Conservation (phyloP, 2,329 filamentous ascomycete genomes). For the Fusarium tanahbumbuense region DNA sequence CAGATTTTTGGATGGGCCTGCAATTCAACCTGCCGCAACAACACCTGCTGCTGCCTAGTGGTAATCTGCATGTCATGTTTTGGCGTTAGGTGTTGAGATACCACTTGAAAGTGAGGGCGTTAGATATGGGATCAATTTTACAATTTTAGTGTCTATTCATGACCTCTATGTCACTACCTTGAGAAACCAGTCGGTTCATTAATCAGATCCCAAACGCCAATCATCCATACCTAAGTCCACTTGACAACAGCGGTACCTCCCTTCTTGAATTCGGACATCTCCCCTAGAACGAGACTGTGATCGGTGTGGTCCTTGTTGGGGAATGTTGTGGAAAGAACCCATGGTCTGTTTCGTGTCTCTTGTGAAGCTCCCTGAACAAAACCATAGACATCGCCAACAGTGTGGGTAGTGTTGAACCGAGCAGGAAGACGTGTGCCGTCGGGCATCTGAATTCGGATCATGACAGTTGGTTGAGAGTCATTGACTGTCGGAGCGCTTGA, state of each 20-base stretch:
- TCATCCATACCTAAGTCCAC: slow-evolving; percentile 53
- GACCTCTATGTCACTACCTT: slow-evolving; percentile 27
- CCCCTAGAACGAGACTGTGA: slow-evolving; percentile 67
- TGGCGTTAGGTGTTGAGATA: slow-evolving; percentile 47
- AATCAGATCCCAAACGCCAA: slow-evolving; percentile 38
- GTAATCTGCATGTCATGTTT: slow-evolving; percentile 12
- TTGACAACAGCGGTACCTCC: slow-evolving; percentile 75
- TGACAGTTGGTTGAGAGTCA: slow-evolving; percentile 73
- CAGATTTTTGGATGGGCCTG: slow-evolving; percentile 69
- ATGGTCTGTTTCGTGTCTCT: slow-evolving; percentile 67
- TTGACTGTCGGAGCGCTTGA: slow-evolving; percentile 62
- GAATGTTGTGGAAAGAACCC: slow-evolving; percentile 84
- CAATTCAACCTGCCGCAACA: slow-evolving; percentile 28
- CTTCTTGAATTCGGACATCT: slow-evolving; percentile 73
- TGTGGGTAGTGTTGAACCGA: slow-evolving; percentile 84
- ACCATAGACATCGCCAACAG: slow-evolving; percentile 79
- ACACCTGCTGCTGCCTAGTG: slow-evolving; percentile 17
- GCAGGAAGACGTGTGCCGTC: slow-evolving; percentile 82
- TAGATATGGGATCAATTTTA: slow-evolving; percentile 21
- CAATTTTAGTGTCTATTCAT: slow-evolving; percentile 18
- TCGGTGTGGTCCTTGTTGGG: slow-evolving; percentile 84
- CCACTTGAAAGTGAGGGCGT: slow-evolving; percentile 38
- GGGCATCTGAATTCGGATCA: slow-evolving; percentile 80
- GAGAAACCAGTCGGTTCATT: slow-evolving; percentile 1
- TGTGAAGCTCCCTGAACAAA: slow-evolving; percentile 76